Evolutionary conservation across 2,329 filamentous ascomycete species (phyloP).

Genomic region (Fusarium agapanthi): DNA sequence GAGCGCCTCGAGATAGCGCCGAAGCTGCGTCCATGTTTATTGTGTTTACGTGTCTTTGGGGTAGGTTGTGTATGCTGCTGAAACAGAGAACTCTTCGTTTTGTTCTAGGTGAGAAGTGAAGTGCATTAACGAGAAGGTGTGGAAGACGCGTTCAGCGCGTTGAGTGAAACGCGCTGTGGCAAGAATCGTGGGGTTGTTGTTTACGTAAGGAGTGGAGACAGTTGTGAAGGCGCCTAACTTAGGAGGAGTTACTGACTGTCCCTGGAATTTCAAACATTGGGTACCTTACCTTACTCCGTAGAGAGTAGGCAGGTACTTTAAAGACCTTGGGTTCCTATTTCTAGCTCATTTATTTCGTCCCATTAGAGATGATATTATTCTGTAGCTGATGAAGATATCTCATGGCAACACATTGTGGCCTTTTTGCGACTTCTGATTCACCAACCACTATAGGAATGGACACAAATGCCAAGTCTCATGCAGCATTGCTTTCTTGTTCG

Average conservation of each 20-base stretch:
- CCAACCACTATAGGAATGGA: neutral
- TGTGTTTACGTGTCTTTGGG: conserved; percentile 9
- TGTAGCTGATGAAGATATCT: neutral
- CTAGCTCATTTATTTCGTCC: neutral
- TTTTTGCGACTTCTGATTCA: neutral
- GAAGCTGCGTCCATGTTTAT: conserved; percentile 50
- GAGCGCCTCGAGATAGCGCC: conserved; percentile 57
- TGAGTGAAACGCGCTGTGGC: conserved; percentile 42
- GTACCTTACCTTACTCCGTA: no score
- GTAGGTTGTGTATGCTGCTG: conserved; percentile 2
- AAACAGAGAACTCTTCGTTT: neutral
- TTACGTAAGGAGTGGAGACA: conserved; percentile 34
- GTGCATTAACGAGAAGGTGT: conserved; percentile 28
- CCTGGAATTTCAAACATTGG: neutral
- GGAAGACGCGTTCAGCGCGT: conserved; percentile 50
- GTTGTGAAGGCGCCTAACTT: no score
- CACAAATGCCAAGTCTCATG: neutral
- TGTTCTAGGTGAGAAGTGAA: conserved; percentile 18
- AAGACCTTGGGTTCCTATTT: neutral
- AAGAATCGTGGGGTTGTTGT: conserved; percentile 42
- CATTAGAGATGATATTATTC: neutral
- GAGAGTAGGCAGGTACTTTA: neutral
- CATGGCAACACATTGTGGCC: neutral
- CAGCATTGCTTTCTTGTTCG: neutral
- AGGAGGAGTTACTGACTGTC: neutral